Evolutionary conservation across 2,329 filamentous ascomycete species (phyloP).

Genomic region (Nectriaceae sp.): DNA sequence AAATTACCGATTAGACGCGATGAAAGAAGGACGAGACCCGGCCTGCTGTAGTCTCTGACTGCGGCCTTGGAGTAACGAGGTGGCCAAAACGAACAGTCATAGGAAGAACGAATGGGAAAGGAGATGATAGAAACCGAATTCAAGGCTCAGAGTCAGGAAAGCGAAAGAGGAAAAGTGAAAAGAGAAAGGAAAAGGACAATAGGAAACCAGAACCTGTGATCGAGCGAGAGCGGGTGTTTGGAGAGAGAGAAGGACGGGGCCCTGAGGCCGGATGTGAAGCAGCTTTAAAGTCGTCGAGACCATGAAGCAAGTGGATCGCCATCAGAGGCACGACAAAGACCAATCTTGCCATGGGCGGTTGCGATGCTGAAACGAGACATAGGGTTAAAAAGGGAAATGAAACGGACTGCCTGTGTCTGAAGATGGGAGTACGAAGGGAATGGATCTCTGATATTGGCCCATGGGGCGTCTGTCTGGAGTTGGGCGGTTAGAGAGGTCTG

Average conservation of each 20-base stretch:
- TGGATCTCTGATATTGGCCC: constrained; percentile 54
- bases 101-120: constrained; percentile 16
- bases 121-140: constrained; percentile 13
- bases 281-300: constrained; percentile 31
- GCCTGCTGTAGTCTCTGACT: constrained; percentile 19
- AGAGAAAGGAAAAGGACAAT: constrained; percentile 24
- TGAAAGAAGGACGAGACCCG: constrained; percentile 26
- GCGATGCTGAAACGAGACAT: constrained; percentile 32
- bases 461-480: constrained; percentile 47
- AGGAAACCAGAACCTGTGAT: constrained; percentile 15
- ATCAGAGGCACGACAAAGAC: constrained; percentile 21
- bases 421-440: constrained; percentile 40
- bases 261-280: constrained; percentile 31
- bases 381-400: constrained; percentile 42
- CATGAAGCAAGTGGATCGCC: constrained; percentile 24
- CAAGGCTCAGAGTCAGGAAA: constrained; percentile 22
- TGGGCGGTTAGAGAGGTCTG: constrained; percentile 25
- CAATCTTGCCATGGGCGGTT: constrained; percentile 33
- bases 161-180: constrained; percentile 25
- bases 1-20: constrained; percentile 30
- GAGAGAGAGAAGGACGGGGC: constrained; percentile 26
- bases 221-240: constrained; percentile 28
- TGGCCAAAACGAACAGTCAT: constrained; percentile 11
- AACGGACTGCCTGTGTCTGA: constrained; percentile 55
- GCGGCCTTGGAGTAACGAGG: constrained; percentile 19